Base-by-base conservation (phyloP, 129 eudicot genomes). In the Ambrosia trifida region DNA sequence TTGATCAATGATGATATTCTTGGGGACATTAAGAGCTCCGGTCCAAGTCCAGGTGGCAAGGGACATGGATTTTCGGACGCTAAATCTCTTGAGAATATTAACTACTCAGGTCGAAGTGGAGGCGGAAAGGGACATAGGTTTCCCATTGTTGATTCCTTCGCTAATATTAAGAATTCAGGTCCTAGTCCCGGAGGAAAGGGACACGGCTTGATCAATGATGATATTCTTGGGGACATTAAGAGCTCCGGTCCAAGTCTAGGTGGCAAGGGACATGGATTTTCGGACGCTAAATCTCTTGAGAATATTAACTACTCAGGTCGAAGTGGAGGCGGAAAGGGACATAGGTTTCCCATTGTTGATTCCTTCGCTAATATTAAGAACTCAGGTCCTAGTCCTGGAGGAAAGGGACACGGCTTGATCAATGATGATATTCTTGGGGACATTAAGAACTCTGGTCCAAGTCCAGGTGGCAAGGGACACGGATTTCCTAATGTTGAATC, bases 1-100 rank as follows among this genome's bases (percentile, higher is more conserved):
- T 59, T 72, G 7, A 16, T 16, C 13, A 43, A 50, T 17, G 47
- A 73, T 8, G 13, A 45, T 1, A 68, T 47, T 46, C 40, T 68
- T 47, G 44, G 72, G 7, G 68, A 77, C 6, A 67, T 81, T 57
- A 84, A 72, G 72, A 76, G 69, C 33, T 77, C 83, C 49, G 83
- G 77, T 36, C 81, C 72, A 40, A 13, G 74, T 57, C 16, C 68
- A 0, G 68, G 81, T 10, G 77, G 70, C 3, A 70, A 54, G 8
- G 66, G 75, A 28, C 65, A 70, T 40, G 63, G 49, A 2, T 70
- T 70, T 49, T 11, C 16, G 31, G 33, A n/a, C 10, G 45, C 1
- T 68, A 16, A 49, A 47, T 4, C 36, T 45, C n/a, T 43, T 46
- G 31, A 16, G 16, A 45, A 47, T 17, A 68, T 66, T 4, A 30